Evolutionary conservation across 2,329 filamentous ascomycete genomes (phyloP).

Genomic region (Cytospora mali): DNA sequence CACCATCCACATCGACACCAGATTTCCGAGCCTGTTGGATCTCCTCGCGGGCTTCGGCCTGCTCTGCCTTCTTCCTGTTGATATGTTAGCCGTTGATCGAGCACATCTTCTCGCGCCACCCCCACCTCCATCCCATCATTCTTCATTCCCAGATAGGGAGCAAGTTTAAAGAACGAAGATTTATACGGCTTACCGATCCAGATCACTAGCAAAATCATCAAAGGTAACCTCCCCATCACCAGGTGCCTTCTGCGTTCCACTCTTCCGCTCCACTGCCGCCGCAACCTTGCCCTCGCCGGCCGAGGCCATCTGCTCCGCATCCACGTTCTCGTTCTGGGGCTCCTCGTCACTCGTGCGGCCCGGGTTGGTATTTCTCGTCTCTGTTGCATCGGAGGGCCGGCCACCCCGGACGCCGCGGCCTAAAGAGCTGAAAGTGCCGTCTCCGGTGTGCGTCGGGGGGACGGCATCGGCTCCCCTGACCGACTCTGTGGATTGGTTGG

Average conservation of each 20-base stretch:
- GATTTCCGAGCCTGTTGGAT: conserved; percentile 28
- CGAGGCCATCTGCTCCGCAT: conserved; percentile 34
- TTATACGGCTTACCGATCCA: conserved; percentile 30
- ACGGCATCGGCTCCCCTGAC: background rate
- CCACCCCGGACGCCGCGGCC: conserved; percentile 30
- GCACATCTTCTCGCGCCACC: background rate
- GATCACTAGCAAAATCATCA: conserved; percentile 30
- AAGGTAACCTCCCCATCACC: conserved; percentile 28
- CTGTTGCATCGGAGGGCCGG: conserved; percentile 29
- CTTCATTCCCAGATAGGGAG: too few relatives aligned
- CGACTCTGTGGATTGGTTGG: background rate
- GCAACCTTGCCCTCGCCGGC: conserved; percentile 34
- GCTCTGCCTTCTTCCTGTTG: conserved; percentile 32
- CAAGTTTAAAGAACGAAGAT: background rate
- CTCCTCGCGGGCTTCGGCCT: conserved; percentile 30
- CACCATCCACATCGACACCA: conserved; percentile 31
- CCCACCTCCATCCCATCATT: too few relatives aligned
- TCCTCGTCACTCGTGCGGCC: background rate
- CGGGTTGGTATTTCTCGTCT: conserved; percentile 26
- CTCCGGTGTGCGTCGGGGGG: conserved; percentile 14
- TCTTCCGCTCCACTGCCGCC: conserved; percentile 33
- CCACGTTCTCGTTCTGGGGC: conserved; percentile 32
- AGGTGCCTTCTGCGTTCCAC: conserved; percentile 30
- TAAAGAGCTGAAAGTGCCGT: conserved; percentile 30
- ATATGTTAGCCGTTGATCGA: conserved; percentile 8